A percentile compares a stretch with the other conserved stretches of the same genome.
These are phyloP conservation scores for Gaeumannomyces sp. DNA, from an alignment of 2,329 filamentous ascomycete genomes.

Conservation along the genomic window DNA sequence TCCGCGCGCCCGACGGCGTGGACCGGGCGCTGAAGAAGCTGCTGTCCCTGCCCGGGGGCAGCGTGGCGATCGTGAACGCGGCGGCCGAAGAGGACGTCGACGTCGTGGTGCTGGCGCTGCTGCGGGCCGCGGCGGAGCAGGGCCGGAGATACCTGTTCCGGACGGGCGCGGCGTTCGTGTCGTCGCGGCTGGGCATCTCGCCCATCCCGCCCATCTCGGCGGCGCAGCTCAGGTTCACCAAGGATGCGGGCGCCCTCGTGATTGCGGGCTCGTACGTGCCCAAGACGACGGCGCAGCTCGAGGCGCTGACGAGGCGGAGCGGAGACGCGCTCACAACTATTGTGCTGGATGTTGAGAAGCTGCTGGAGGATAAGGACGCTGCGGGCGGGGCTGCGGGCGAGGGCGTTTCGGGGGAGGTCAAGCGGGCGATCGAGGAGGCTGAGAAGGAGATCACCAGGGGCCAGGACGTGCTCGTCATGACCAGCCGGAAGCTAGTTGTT, in stretches of 20 bases:
- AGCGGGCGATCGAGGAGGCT: slow-evolving; percentile 24
- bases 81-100: slow-evolving; percentile 46
- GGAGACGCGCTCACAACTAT: slow-evolving; percentile 36
- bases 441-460: slow-evolving; percentile 35
- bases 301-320: slow-evolving; percentile 31
- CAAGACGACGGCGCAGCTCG: slow-evolving; percentile 51
- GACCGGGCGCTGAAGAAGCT: slow-evolving; percentile 35
- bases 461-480: slow-evolving; percentile 53
- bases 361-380: slow-evolving; percentile 29
- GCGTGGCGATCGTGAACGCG: slow-evolving; percentile 42
- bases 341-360: slow-evolving; percentile 39
- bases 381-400: slow-evolving; percentile 20
- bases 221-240: slow-evolving; percentile 31
- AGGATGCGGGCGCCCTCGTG: slow-evolving; percentile 40
- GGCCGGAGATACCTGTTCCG: slow-evolving; percentile 32
- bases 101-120: slow-evolving; percentile 43
- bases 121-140: slow-evolving; percentile 25
- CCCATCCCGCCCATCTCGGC: slow-evolving; percentile 45
- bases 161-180: slow-evolving; percentile 36
- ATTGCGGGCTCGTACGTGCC: slow-evolving; percentile 53
- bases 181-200: slow-evolving; percentile 44
- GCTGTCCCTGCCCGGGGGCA: slow-evolving; percentile 26
- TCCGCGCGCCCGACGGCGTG: slow-evolving; percentile 36
- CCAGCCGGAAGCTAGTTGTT: slow-evolving; percentile 45
- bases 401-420: slow-evolving; percentile 23